Evolutionary conservation across 371 early-diverging fungal species (phyloP), one percentile per base, ranked within the genome.

Genomic region (Apophysomyces elegans): DNA sequence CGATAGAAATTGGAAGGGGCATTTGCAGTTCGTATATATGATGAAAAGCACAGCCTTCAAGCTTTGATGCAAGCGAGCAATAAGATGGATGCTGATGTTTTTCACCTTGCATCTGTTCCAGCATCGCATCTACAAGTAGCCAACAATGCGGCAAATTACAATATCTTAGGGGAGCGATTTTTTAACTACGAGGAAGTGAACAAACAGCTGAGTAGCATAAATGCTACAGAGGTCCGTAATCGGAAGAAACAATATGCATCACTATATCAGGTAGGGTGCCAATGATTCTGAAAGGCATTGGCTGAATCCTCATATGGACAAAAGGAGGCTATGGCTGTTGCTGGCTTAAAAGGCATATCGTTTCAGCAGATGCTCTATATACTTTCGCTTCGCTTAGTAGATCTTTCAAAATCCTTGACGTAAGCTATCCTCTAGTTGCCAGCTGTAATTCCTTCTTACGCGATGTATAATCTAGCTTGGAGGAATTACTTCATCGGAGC

Each of bases 341-440:
- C 72, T 7, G 57, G 64, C 1, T 32, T 70, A 35, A 70, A 75
- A 9, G 84, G 86, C 0, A 65, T 85, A n/a, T 63, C 81, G 5
- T 85, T 85, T 63, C 75, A 80, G 16, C 61, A 69, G 4, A 78
- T 81, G 61, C 66, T 85, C 39, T 69, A 75, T 45, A 82, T 81
- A 9, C 63, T 85, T 1, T 78, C 83, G 1, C 71, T 81, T 57
- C 79, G 74, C 7, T 61, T 84, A 6, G 81, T 84, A 1, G 83
- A 85, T 67, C 71, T 71, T 7, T 72, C 79, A 11, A 76, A 78
- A 58, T 77, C 86, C 0, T 67, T 85, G 1, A 83, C 78, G 83
- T 83, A 81, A 63, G 72, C 32, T 18, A 14, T 18, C 36, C 8
- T 57, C 11, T 2, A 35, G 5, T 64, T 16, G 61, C 8, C 36